Percentiles rank a stretch among this genome's conserved stretches.
Conservation (phyloP, 148 eudicot species). For the Nyssa sinensis region DNA sequence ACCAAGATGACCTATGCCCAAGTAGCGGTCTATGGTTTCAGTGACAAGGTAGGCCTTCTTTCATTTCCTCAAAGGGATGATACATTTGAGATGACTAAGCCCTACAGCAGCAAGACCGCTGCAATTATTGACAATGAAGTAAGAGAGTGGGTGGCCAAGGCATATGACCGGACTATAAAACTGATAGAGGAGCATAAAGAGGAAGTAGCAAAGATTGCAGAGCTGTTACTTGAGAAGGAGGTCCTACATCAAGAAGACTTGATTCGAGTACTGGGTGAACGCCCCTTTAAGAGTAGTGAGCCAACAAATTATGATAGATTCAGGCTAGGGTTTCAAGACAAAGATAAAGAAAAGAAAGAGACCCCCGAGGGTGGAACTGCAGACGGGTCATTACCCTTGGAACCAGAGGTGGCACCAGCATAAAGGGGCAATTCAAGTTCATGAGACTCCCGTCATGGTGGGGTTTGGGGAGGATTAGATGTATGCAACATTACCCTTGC, state of each 20-base stretch:
- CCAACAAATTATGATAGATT: constrained; percentile 76
- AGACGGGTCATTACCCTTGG: constrained; percentile 50
- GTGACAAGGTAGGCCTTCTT: constrained; percentile 94
- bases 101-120: constrained; percentile 91
- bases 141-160: constrained; percentile 83
- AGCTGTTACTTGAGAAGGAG: constrained; percentile 81
- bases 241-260: constrained; percentile 96
- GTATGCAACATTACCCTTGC: constrained; percentile 54
- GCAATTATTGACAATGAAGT: constrained; percentile 87
- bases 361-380: constrained; percentile 14
- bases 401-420: constrained; percentile 62
- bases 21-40: constrained; percentile 91
- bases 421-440: too few species aligned
- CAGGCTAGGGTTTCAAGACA: constrained; percentile 65
- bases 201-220: constrained; percentile 72
- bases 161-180: constrained; percentile 63
- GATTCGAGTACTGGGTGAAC: constrained; percentile 68
- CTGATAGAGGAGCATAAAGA: constrained; percentile 77
- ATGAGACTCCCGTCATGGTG: too few species aligned
- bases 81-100: constrained; percentile 71
- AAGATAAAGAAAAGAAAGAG: constrained; percentile 22
- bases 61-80: constrained; percentile 88
- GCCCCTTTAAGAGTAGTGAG: constrained; percentile 69
- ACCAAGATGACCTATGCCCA: constrained; percentile 97
- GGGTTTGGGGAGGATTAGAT: too few species aligned